A percentile compares a stretch with the other conserved stretches of the same genome.
Conservation (phyloP, 768 basidiomycete genomes). For the Mycena sanguinolenta region DNA sequence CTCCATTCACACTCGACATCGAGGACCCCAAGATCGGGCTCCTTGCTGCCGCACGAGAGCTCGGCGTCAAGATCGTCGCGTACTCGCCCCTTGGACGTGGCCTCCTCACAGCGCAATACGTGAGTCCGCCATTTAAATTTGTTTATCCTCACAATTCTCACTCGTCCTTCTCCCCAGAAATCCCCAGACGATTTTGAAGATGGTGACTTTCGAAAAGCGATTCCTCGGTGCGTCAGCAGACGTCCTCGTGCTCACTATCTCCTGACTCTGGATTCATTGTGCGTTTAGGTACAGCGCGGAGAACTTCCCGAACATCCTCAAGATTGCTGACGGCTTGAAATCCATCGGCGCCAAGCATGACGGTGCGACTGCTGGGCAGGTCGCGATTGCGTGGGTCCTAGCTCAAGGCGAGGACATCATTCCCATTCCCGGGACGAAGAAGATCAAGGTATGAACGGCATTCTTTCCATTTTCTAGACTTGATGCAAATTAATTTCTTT, state of each 20-base stretch:
- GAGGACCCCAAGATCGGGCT: conserved; percentile 47
- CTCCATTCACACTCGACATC: conserved; percentile 2
- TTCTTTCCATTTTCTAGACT: not conserved
- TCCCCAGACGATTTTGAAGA: not conserved
- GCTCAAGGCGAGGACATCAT: conserved; percentile 4
- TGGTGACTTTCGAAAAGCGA: not conserved
- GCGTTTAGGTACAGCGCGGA: not conserved
- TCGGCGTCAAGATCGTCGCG: conserved; percentile 52
- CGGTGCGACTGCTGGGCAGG: not conserved
- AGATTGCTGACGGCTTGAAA: not conserved
- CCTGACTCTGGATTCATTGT: not conserved
- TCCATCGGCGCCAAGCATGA: not conserved
- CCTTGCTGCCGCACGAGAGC: conserved; percentile 46
- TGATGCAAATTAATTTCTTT: too few species aligned
- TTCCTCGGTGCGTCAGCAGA: not conserved
- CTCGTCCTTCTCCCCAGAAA: not conserved
- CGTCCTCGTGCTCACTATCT: not conserved
- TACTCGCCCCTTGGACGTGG: conserved; percentile 57
- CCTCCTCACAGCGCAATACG: conserved; percentile 52
- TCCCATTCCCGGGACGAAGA: not conserved
- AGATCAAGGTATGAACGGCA: conserved; percentile 1
- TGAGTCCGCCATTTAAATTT: conserved; percentile 31
- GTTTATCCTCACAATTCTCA: not conserved
- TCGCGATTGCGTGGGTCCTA: not conserved
- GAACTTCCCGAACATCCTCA: not conserved